Base-by-base conservation (phyloP, 2,329 filamentous ascomycete genomes). In the Fusarium domesticum region DNA sequence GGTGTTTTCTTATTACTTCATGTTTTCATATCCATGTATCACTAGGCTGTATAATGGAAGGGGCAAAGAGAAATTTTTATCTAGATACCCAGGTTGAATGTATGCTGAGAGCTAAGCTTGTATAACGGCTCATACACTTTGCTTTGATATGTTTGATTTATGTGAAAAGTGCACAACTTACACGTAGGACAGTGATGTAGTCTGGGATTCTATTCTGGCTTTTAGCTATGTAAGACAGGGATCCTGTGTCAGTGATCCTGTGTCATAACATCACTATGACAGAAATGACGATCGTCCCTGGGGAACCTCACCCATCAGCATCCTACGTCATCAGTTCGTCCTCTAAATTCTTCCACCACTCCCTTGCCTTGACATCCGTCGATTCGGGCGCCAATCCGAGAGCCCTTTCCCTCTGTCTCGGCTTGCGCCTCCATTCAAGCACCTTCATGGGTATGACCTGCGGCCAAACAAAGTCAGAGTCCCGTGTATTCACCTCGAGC, bases 311-410 rank as follows among this genome's bases (percentile, higher is more conserved):
- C 14, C 14, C 31, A n/a, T 3, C 7, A 16, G 20, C 12, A 16
- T 12, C 15, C 51, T 62, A 68, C 33, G 51, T 47, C 44, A 62
- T 54, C 47, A 68, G 15, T 31, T 68, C 61, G n/a, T 54, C 43
- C 38, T 59, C 60, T 20, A 68, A 6, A 11, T 31, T 52, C 10
- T 47, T 34, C 61, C 65, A 66, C 64, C 65, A 68, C 17, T 23
- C 36, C 6, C 39, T 47, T 4, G 42, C 48, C 15, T 44, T 33
- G 23, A 41, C 53, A 14, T 47, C 46, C 15, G 41, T 49, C 1
- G 51, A 50, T 19, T 43, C 44, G 2, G 64, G 64, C 16, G 62
- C 43, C 17, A 36, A 37, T 2, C 57, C 58, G 3, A 44, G n/a
- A 10, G 37, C 37, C 14, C 48, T 50, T 5, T 28, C 28, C 39